Conservation (phyloP, 1,284 basidiomycete species). For the Hymenochaete sp. region DNA sequence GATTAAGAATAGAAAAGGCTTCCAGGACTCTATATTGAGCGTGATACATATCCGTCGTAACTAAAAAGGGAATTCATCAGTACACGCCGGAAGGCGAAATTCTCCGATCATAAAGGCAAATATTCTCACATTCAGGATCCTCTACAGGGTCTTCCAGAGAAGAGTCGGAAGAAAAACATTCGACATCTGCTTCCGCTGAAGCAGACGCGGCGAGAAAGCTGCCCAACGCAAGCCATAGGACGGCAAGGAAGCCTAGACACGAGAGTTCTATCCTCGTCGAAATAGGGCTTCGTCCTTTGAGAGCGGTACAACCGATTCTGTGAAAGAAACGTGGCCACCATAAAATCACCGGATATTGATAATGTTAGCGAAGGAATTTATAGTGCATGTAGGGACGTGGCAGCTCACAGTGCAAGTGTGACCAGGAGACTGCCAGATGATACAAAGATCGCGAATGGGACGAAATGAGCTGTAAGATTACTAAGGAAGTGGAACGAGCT, state of each 20-base stretch:
- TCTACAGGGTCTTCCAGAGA: conserved; percentile 43
- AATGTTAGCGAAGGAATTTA: neutral
- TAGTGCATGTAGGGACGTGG: conserved; percentile 25
- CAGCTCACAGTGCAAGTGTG: conserved; percentile 60
- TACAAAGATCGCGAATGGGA: conserved; percentile 75
- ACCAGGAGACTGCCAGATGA: conserved; percentile 59
- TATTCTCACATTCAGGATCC: conserved; percentile 48
- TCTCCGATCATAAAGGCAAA: conserved; percentile 6
- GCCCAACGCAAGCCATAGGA: conserved; percentile 73
- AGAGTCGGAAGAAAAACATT: conserved; percentile 59
- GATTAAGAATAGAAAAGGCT: conserved; percentile 70
- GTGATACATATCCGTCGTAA: conserved; percentile 65
- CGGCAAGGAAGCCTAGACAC: conserved; percentile 59
- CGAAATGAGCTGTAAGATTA: conserved; percentile 56
- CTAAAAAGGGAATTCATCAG: conserved; percentile 24
- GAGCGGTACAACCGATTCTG: conserved; percentile 55
- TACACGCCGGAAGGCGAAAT: conserved; percentile 23
- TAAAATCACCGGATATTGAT: neutral
- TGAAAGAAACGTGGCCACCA: neutral
- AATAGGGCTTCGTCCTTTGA: conserved; percentile 61
- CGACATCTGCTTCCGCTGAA: conserved; percentile 67
- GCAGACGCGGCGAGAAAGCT: conserved; percentile 62
- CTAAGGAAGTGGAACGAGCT: neutral
- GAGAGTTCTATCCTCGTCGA: conserved; percentile 69
- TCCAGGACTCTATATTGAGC: conserved; percentile 75